These are phyloP conservation scores for Aspergillus pseudoglaucus DNA, from an alignment of 2,329 filamentous ascomycete genomes.

Conservation along the genomic window DNA sequence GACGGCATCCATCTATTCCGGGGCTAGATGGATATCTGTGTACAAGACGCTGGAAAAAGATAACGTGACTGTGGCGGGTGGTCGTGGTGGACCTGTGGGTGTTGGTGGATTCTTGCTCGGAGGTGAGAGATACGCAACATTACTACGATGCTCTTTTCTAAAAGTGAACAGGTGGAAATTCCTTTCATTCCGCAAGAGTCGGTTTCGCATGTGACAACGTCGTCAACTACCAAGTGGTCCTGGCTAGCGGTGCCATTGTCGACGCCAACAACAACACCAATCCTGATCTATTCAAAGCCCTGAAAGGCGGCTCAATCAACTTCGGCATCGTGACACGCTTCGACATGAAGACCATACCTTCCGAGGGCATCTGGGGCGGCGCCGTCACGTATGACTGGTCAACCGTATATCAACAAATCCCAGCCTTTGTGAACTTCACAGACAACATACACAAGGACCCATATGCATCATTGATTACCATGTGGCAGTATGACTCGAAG, in stretches of 20 bases:
- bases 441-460: constrained; percentile 14
- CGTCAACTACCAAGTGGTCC: constrained; percentile 47
- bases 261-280: constrained; percentile 39
- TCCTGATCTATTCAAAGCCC: constrained; percentile 46
- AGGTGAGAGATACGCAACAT: constrained; percentile 6
- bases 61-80: constrained; percentile 14
- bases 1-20: constrained; percentile 12
- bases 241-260: constrained; percentile 45
- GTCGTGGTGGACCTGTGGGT: constrained; percentile 15
- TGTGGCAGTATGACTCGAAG: constrained; percentile 25
- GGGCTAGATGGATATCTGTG: constrained; percentile 14
- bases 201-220: constrained; percentile 49
- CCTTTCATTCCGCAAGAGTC: constrained; percentile 40
- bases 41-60: constrained; percentile 11
- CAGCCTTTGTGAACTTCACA: constrained; percentile 13
- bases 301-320: constrained; percentile 54
- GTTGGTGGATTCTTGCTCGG: constrained; percentile 18
- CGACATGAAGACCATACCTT: constrained; percentile 14
- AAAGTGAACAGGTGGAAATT: constrained; percentile 37
- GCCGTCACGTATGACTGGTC: constrained; percentile 8
- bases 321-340: constrained; percentile 39
- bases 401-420: constrained; percentile 13
- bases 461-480: constrained; percentile 31
- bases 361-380: constrained; percentile 19
- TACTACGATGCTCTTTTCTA: neutral